Base-by-base conservation (phyloP, 108 stramenopile genomes). In the Craspedostauros australis region DNA sequence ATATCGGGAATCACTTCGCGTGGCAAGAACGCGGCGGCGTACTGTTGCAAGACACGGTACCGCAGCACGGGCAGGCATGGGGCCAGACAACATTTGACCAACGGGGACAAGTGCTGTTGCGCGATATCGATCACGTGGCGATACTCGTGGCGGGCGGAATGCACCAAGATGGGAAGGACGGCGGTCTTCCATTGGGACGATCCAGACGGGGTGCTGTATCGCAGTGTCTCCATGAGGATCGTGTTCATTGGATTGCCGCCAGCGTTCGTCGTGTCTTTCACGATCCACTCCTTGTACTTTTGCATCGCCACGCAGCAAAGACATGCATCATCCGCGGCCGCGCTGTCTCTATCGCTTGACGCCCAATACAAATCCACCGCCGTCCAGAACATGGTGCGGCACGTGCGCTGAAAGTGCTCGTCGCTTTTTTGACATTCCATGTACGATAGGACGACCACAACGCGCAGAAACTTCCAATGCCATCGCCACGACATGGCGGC, bases 291-390 rank as follows among this genome's bases (percentile, higher is more conserved):
- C 38, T 50, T 66, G 38, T 30, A 2, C 44, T 46, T 50, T 15
- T 57, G 39, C 5, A 63, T 31, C 7, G 60, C 38, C 6, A 45
- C 31, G 19, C 52, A 73, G 27, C 60, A 60, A 27, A 73, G 34
- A 48, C 66, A 62, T 62, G 66, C 72, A 57, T 73, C 72, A 26
- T 62, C 55, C 27, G 4, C 2, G 41, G 41, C 6, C 3, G 5
- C 21, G 4, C 43, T 19, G 27, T 0, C 46, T 0, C 37, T 50
- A 5, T n/a, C 16, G 0, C 7, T 48, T 36, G 15, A 29, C 30
- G 27, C 37, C 72, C 77, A 74, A 40, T 71, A 78, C 4, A 46
- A 36, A 28, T 66, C 56, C 22, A 73, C 39, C 9, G 72, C 63
- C 11, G 77, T 66, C 39, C 50, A 56, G 19, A 50, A 27, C 58